Evolutionary conservation across 331 rosid species (phyloP), one percentile per base, ranked within the genome.

Genomic region (Phaseolus coccineus): DNA sequence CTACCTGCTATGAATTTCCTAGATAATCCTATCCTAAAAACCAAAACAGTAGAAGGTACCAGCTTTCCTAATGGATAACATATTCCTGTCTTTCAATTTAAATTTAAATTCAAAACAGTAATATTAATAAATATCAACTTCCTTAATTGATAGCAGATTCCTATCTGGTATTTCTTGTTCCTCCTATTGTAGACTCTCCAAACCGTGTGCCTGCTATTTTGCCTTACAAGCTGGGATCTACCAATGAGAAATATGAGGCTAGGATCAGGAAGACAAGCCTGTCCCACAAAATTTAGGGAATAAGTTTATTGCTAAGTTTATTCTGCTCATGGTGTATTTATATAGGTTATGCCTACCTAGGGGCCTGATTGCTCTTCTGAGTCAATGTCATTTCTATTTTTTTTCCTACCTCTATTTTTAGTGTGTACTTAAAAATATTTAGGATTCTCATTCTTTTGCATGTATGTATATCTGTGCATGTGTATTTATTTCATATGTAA

Each of bases 321-420:
- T 46, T 46, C 50, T 12, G 50, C 50, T 46, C 16, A 3, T 40
- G 53, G 24, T 31, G 11, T 59, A 47, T 52, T 11, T 58, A 3
- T 42, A 40, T 62, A 35, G 75, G 25, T 74, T 74, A 35, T 46
- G 50, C 47, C 61, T 74, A 6, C 81, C 77, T 19, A 33, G 48
- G 81, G 48, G 27, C 42, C 69, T 39, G 66, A 25, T 59, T 59
- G 39, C 46, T 81, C 48, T 69, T 69, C 35, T 15, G 3, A 55
- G 57, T 44, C 42, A 55, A 50, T 68, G 22, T 12, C 31, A 74
- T 58, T 46, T 46, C 15, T 46, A 5, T 46, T 74, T 66, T 25
- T 22, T 5, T 67, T 68, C 57, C 51, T 13, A 28, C 39, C 7
- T 37, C 40, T 37, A 37, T 37, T 37, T 6, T 5, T 37, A 37